Percentiles rank a stretch among this genome's conserved stretches.
These are phyloP conservation scores for Stemphylium lycopersici DNA, from an alignment of 2,329 filamentous ascomycete species.

Conservation along the genomic window DNA sequence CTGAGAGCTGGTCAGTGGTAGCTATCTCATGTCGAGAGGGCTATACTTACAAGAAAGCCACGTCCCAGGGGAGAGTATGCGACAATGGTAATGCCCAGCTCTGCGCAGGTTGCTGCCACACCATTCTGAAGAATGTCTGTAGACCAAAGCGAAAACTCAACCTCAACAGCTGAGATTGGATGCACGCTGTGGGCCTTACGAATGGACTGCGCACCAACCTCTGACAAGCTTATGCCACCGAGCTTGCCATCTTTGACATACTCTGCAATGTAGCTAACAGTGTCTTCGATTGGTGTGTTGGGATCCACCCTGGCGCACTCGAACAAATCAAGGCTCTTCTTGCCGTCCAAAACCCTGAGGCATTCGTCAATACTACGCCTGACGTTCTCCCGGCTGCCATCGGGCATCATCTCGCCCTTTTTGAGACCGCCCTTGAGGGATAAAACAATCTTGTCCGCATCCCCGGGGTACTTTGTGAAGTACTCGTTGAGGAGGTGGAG, in stretches of 20 bases:
- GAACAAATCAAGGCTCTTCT: conserved; percentile 58
- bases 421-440: conserved; percentile 58
- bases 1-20: conserved; percentile 39
- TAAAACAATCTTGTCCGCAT: conserved; percentile 58
- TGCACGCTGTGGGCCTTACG: conserved; percentile 58
- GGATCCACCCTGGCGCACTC: conserved; percentile 55
- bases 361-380: conserved; percentile 55
- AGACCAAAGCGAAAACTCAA: conserved; percentile 64
- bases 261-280: conserved; percentile 50
- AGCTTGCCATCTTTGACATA: conserved; percentile 52
- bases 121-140: conserved; percentile 65
- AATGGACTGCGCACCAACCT: conserved; percentile 55
- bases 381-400: conserved; percentile 52
- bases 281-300: conserved; percentile 53
- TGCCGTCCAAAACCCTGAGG: conserved; percentile 52
- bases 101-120: conserved; percentile 61
- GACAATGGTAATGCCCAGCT: conserved; percentile 72
- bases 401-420: conserved; percentile 42
- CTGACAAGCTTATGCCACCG: conserved; percentile 55
- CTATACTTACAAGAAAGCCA: conserved; percentile 56
- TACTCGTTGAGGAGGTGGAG: conserved; percentile 58
- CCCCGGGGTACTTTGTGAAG: conserved; percentile 58
- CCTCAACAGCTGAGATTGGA: conserved; percentile 64
- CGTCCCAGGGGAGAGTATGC: conserved; percentile 72
- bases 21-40: not conserved